These are phyloP conservation scores for Xylaria palmicola DNA, from an alignment of 495 filamentous ascomycete species.

Conservation along the genomic window DNA sequence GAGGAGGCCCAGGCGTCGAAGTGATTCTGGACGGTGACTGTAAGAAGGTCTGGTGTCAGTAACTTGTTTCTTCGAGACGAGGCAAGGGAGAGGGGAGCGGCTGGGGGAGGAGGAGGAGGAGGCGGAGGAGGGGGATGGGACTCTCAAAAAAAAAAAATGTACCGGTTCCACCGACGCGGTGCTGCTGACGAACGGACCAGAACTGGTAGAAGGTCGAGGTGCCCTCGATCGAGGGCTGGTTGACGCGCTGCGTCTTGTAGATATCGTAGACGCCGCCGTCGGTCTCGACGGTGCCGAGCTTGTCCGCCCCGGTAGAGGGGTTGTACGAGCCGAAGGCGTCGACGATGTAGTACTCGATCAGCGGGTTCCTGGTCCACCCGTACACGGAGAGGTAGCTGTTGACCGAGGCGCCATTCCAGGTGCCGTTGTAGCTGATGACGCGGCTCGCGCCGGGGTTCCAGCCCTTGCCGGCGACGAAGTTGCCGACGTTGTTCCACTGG, in stretches of 20 bases:
- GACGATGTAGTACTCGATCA: conserved; percentile 63
- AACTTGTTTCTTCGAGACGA: not conserved
- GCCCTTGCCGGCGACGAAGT: conserved; percentile 66
- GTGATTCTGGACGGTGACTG: conserved; percentile 53
- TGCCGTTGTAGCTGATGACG: conserved; percentile 47
- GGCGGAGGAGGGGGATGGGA: not conserved
- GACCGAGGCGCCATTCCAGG: conserved; percentile 47
- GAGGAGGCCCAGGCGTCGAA: conserved; percentile 59
- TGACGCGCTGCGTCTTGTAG: conserved; percentile 55
- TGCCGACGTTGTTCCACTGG: conserved; percentile 55
- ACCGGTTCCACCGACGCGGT: conserved; percentile 48
- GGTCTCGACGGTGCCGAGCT: conserved; percentile 53
- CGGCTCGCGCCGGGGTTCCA: conserved; percentile 55
- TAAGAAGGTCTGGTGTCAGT: not conserved
- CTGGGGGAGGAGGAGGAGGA: not conserved
- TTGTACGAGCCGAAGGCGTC: conserved; percentile 57
- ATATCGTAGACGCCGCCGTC: conserved; percentile 68
- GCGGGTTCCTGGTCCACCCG: conserved; percentile 58
- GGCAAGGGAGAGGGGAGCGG: not conserved
- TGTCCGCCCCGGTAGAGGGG: conserved; percentile 46
- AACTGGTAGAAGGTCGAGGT: conserved; percentile 58
- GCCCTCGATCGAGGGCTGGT: conserved; percentile 59
- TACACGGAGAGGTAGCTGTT: conserved; percentile 59
- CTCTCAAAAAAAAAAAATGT: not conserved
- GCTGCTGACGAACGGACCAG: conserved; percentile 52